Conservation (phyloP, 208 protist genomes). For the Vickermania ingenoplastis region DNA sequence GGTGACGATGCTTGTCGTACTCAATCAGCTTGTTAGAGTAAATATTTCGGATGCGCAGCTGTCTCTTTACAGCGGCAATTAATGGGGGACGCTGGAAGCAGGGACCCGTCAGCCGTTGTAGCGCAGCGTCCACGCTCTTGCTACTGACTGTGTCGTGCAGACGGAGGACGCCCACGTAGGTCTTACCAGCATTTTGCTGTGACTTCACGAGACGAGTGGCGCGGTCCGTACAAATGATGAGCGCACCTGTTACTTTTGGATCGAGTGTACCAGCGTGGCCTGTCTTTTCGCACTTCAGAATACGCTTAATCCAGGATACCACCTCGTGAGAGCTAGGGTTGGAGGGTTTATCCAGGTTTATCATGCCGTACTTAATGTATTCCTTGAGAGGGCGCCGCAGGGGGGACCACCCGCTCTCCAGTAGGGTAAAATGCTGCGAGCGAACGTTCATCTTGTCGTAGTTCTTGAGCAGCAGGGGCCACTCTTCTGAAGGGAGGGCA, state of each 20-base stretch:
- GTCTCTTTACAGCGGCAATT: constrained; percentile 97
- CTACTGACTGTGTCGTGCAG: constrained; percentile 93
- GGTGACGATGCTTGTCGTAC: constrained; percentile 95
- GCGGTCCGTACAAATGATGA: constrained; percentile 99
- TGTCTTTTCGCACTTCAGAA: constrained; percentile 98
- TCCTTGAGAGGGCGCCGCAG: constrained; percentile 95
- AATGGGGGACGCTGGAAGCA: constrained; percentile 99
- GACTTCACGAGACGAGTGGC: constrained; percentile 99
- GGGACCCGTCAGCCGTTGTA: constrained; percentile 96
- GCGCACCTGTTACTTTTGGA: constrained; percentile 98
- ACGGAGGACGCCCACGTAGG: constrained; percentile 98
- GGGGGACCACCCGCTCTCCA: constrained; percentile 95
- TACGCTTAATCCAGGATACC: constrained; percentile 99
- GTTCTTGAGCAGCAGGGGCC: constrained; percentile 98
- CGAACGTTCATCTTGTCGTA: constrained; percentile 98
- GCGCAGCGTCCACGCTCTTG: constrained; percentile 79
- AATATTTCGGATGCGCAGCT: constrained; percentile 98
- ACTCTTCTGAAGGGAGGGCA: constrained; percentile 89
- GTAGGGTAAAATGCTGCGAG: constrained; percentile 96
- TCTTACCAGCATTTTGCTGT: constrained; percentile 99
- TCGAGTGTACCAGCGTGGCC: constrained; percentile 99
- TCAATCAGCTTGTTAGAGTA: constrained; percentile 98
- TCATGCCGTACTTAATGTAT: constrained; percentile 99
- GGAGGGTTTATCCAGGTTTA: constrained; percentile 99
- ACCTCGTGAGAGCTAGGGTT: constrained; percentile 99